phyloP scores from a whole-genome alignment of 352 stramenopile species.

The Elongisporangium prolatum region DNA sequence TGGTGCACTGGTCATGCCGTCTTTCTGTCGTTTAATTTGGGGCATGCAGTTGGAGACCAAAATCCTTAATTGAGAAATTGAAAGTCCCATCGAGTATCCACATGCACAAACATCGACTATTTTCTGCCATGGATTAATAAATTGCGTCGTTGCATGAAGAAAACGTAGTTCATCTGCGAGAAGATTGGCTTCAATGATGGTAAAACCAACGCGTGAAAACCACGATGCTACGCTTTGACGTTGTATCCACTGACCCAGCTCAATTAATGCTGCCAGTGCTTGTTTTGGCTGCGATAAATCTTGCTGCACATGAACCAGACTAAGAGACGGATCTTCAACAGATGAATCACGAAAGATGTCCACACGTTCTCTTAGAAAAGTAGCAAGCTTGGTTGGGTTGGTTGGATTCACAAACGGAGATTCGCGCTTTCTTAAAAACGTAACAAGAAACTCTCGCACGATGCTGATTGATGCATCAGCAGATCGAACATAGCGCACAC shows the following conservation, averaged over 20 bases:
- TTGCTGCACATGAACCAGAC: not conserved
- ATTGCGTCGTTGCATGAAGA: not conserved
- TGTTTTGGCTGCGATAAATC: constrained; percentile 2
- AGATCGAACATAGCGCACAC: not conserved
- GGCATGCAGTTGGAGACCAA: constrained; percentile 7
- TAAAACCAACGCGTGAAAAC: constrained; percentile 16
- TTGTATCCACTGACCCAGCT: constrained; percentile 15
- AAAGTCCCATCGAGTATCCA: constrained; percentile 5
- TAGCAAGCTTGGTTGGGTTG: constrained; percentile 9
- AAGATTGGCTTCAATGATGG: constrained; percentile 1
- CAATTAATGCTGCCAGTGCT: constrained; percentile 6
- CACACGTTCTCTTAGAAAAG: constrained; percentile 5
- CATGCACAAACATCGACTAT: constrained; percentile 11
- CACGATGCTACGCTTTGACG: constrained; percentile 9
- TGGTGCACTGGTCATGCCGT: not conserved
- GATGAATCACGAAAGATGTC: not conserved
- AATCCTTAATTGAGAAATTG: constrained; percentile 6
- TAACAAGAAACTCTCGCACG: constrained; percentile 7
- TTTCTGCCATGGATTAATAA: not conserved
- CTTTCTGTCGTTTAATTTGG: not conserved
- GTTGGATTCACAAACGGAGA: constrained; percentile 10
- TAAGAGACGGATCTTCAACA: not conserved
- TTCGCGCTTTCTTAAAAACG: constrained; percentile 2
- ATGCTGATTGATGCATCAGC: constrained; percentile 2
- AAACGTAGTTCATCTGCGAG: constrained; percentile 7